Conservation (phyloP, 2,329 filamentous ascomycete species). For the Colletotrichum abscissum region DNA sequence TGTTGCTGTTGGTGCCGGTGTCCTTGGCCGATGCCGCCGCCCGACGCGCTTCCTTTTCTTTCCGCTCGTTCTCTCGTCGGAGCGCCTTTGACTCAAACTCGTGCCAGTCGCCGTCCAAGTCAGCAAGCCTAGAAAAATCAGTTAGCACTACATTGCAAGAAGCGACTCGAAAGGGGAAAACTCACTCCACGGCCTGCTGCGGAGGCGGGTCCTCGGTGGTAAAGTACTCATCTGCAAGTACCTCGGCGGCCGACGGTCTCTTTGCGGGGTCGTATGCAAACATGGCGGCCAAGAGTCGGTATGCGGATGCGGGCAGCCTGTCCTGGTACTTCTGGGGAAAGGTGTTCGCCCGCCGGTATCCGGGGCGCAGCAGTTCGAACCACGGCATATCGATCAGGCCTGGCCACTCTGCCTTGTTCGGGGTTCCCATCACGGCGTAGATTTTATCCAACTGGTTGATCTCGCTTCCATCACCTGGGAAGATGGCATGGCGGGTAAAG, state of each 20-base stretch:
- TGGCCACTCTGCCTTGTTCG: constrained; percentile 87
- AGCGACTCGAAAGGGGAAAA: constrained; percentile 39
- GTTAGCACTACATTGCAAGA: constrained; percentile 43
- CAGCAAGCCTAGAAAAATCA: constrained; percentile 68
- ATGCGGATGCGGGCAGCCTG: constrained; percentile 80
- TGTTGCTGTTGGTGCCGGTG: too few species aligned
- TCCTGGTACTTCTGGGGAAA: constrained; percentile 89
- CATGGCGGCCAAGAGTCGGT: constrained; percentile 85
- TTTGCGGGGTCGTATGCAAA: constrained; percentile 89
- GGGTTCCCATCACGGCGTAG: constrained; percentile 92
- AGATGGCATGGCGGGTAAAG: constrained; percentile 92
- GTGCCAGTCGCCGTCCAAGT: constrained; percentile 95
- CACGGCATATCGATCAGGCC: constrained; percentile 93
- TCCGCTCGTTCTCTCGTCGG: constrained; percentile 86
- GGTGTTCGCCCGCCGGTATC: constrained; percentile 75
- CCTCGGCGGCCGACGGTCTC: constrained; percentile 84
- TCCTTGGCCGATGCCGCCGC: constrained; percentile 51
- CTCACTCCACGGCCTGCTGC: constrained; percentile 84
- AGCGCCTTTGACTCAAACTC: constrained; percentile 98
- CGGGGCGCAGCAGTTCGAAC: constrained; percentile 91
- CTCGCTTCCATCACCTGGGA: constrained; percentile 95
- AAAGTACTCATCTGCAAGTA: constrained; percentile 91
- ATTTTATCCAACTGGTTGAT: constrained; percentile 97
- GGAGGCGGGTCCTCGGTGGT: constrained; percentile 81
- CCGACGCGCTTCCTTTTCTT: constrained; percentile 63